Percentiles rank a stretch among this genome's conserved stretches.
Conservation (phyloP, 306 rosid genomes). For the Quercus alba region DNA sequence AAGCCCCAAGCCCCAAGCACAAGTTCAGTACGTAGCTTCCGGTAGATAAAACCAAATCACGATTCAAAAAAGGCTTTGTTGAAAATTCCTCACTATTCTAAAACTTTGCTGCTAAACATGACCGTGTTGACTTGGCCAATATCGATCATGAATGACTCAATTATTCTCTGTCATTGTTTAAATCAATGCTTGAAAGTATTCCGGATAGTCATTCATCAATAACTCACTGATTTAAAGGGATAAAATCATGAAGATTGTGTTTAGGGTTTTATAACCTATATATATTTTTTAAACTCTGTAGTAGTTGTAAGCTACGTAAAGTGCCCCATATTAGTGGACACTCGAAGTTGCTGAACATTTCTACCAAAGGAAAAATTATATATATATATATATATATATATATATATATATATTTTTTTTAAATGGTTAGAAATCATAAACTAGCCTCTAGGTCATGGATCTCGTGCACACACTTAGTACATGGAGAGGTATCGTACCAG, state of each 20-base stretch:
- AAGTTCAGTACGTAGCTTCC: constrained; percentile 21
- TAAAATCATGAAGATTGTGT: not conserved
- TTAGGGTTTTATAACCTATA: not conserved
- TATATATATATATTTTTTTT: too few relatives aligned
- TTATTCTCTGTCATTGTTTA: not conserved
- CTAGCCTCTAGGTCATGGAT: too few relatives aligned
- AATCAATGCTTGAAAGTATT: not conserved
- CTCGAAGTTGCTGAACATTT: too few relatives aligned
- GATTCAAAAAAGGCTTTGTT: constrained; percentile 10
- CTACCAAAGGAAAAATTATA: too few relatives aligned
- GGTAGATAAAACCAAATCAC: constrained; percentile 13
- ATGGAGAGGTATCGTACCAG: too few relatives aligned
- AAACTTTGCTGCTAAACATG: constrained; percentile 10
- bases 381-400: too few relatives aligned
- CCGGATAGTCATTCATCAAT: not conserved
- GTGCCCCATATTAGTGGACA: too few relatives aligned
- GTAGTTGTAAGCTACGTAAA: not conserved
- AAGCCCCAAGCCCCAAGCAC: constrained; percentile 41
- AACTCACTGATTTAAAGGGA: not conserved
- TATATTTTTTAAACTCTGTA: not conserved
- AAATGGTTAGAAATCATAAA: too few relatives aligned
- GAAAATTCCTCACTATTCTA: constrained; percentile 5
- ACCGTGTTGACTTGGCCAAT: constrained; percentile 29
- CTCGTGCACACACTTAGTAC: too few relatives aligned
- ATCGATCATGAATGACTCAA: too few relatives aligned